Base-by-base conservation (phyloP, 2,329 filamentous ascomycete species). In the Stachybotrys elegans region DNA sequence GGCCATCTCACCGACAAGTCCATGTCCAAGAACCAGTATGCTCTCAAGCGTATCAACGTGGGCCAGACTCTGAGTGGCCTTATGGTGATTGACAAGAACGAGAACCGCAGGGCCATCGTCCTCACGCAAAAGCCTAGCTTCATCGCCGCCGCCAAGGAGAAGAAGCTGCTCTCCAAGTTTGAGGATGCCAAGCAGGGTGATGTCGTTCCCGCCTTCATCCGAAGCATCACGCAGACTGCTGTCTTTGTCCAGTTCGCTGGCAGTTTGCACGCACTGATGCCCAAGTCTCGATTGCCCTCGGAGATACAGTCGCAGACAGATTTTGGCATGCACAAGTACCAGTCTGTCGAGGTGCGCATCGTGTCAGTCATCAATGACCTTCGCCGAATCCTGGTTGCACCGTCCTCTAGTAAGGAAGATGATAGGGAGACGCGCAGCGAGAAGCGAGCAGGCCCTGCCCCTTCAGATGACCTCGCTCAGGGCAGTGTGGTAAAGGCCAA, bases 231-330 rank as follows among this genome's bases (percentile, higher is more conserved):
- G 0, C 70, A 79, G 3, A 87, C 85, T 8, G 89, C 87, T 35
- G 75, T 91, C 11, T 97, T 95, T 57, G 79, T 96, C n/a, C 85
- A 94, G 57, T 96, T 96, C 62, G 81, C 83, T 32, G 86, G 83
- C 54, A 81, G 79, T 25, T 67, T 95, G 16, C 86, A 82, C 37
- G 92, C 88, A 13, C 69, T 96, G 34, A 70, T 96, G 22, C 88
- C 90, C 29, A 92, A 88, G 65, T 81, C 80, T 17, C 83, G 90
- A 57, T 72, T 98, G 39, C 74, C 84, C 3, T 73, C 81, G n/a
- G 86, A 89, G 29, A 78, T 79, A 50, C 75, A 82, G 38, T 70
- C 73, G 12, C 73, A 85, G 51, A 76, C 83, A 4, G 79, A 87
- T 45, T 97, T 95, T 64, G 91, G 90, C 14, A 70, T 95, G 62